Conservation (phyloP, 345 rosid genomes). For the Brassica incana region DNA sequence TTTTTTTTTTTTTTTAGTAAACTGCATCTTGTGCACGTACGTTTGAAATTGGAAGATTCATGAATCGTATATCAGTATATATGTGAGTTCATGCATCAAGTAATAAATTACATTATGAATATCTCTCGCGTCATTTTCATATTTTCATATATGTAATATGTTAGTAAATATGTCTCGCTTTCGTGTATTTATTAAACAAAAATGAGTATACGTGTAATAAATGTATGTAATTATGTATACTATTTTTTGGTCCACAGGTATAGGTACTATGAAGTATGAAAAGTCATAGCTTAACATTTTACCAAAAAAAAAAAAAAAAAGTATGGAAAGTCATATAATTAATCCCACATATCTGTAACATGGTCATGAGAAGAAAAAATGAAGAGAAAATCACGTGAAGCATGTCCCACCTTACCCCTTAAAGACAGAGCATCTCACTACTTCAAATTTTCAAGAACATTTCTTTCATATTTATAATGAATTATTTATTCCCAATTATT, state of each 20-base stretch:
- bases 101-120: neutral
- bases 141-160: neutral
- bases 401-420: constrained; percentile 64
- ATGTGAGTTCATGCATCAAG: constrained; percentile 17
- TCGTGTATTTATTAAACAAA: constrained; percentile 6
- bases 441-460: neutral
- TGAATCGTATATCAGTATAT: constrained; percentile 7
- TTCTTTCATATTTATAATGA: neutral
- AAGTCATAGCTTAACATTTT: constrained; percentile 1
- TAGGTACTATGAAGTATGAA: constrained; percentile 22
- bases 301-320: too few relatives aligned
- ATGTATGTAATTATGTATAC: neutral
- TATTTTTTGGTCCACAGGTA: too few relatives aligned
- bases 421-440: constrained; percentile 57
- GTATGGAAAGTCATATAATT: constrained; percentile 22
- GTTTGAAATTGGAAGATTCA: constrained; percentile 17
- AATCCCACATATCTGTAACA: constrained; percentile 13
- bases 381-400: constrained; percentile 75
- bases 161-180: constrained; percentile 20
- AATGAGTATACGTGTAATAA: constrained; percentile 30
- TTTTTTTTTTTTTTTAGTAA: too few relatives aligned
- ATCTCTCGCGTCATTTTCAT: constrained; percentile 11
- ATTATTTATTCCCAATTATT: neutral
- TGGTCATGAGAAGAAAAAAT: constrained; percentile 25
- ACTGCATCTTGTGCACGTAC: constrained; percentile 8